Evolutionary conservation across 768 basidiomycete species (phyloP).

Genomic region (Mycena floridula): DNA sequence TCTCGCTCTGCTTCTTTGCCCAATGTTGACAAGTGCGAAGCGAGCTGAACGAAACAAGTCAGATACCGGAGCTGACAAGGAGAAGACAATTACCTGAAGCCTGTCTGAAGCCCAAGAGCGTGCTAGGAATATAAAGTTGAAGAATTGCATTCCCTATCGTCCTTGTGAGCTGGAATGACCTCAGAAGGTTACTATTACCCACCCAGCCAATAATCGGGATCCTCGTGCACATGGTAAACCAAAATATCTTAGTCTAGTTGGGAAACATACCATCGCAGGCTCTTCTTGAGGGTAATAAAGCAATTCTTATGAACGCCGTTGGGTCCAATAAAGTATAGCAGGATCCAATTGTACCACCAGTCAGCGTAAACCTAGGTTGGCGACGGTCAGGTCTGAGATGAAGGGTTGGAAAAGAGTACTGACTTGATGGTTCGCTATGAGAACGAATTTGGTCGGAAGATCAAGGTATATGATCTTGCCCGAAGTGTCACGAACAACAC

Average conservation of each 20-base stretch:
- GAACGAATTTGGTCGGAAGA: constrained; percentile 72
- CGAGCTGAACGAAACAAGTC: no score
- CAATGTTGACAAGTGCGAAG: constrained; percentile 58
- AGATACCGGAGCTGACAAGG: no score
- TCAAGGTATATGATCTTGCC: constrained; percentile 59
- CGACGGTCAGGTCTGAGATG: background rate
- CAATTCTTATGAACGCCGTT: constrained; percentile 63
- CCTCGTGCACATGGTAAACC: constrained; percentile 19
- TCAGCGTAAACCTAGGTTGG: constrained; percentile 63
- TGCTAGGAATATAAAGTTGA: constrained; percentile 87
- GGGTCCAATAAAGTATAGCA: constrained; percentile 64
- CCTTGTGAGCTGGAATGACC: background rate
- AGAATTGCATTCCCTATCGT: constrained; percentile 85
- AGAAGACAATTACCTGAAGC: no score
- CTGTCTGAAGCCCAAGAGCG: constrained; percentile 89
- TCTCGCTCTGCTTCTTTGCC: constrained; percentile 63
- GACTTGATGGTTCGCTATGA: constrained; percentile 94
- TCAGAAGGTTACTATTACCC: constrained; percentile 14
- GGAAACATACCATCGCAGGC: constrained; percentile 51
- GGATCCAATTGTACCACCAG: constrained; percentile 88
- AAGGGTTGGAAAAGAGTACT: constrained; percentile 7
- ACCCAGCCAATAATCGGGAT: constrained; percentile 89
- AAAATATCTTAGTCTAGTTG: background rate
- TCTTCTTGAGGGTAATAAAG: constrained; percentile 90
- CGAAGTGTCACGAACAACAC: constrained; percentile 48